phyloP scores from a whole-genome alignment of 139 green algal species.

The Tetradesmus obliquus region DNA sequence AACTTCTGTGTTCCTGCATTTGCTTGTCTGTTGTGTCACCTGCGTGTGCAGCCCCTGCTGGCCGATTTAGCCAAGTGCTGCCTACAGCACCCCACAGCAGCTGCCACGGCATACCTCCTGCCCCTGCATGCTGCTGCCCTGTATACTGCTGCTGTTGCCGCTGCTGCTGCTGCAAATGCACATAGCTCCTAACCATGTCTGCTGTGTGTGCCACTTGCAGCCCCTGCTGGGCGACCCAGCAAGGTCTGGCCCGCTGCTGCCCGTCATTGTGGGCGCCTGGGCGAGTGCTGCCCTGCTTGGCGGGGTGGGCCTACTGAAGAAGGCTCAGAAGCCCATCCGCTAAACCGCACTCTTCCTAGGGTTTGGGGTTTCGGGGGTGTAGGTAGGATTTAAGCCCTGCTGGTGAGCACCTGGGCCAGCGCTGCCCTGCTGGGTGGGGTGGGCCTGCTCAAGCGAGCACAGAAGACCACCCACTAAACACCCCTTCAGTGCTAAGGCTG shows the following conservation, averaged over 20 bases:
- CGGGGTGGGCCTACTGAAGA: not conserved
- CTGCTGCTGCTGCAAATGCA: not conserved
- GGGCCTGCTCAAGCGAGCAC: not conserved
- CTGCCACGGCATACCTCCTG: too few relatives aligned
- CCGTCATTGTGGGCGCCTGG: conserved; percentile 35
- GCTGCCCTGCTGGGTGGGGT: conserved; percentile 28
- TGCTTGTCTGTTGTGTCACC: too few relatives aligned
- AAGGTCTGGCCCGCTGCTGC: not conserved
- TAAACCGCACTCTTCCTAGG: too few relatives aligned
- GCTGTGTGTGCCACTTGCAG: not conserved
- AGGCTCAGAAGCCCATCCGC: not conserved
- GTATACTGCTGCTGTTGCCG: not conserved
- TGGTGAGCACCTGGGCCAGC: conserved; percentile 16
- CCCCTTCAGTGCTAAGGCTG: too few relatives aligned
- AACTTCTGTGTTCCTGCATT: too few relatives aligned
- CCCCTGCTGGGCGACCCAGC: not conserved
- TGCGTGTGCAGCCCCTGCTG: too few relatives aligned
- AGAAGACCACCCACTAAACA: not conserved
- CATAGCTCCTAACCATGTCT: too few relatives aligned
- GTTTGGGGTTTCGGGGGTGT: too few relatives aligned
- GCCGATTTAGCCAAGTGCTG: too few relatives aligned
- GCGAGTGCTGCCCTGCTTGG: conserved; percentile 22
- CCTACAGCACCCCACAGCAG: too few relatives aligned
- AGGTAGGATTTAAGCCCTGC: too few relatives aligned
- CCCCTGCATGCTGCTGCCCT: too few relatives aligned